phyloP scores from a whole-genome alignment of 1,284 basidiomycete genomes.

The Grifola frondosa region DNA sequence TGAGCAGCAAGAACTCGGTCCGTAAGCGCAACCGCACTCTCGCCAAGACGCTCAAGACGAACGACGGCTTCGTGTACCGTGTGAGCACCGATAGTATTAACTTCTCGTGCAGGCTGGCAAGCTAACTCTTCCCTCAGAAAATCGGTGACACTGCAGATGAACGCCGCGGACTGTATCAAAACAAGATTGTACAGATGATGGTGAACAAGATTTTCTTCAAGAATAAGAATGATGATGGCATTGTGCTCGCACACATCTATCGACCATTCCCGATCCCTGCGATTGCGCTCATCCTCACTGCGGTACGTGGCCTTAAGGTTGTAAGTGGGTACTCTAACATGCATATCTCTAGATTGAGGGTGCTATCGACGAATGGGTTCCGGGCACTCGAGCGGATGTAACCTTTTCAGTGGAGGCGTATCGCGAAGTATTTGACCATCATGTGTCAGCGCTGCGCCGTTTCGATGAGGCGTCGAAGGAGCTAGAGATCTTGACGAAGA shows the following conservation, averaged over 20 bases:
- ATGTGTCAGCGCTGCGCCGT: too few species aligned
- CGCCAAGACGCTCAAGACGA: not conserved
- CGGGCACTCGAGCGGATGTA: not conserved
- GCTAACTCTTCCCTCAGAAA: too few species aligned
- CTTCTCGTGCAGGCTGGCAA: too few species aligned
- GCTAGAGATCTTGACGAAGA: too few species aligned
- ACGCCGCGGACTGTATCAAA: slow-evolving; percentile 3
- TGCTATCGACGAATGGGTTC: slow-evolving; percentile 6
- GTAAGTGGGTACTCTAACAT: not conserved
- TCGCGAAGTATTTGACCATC: too few species aligned
- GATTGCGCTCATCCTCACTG: slow-evolving; percentile 2
- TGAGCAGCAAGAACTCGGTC: not conserved
- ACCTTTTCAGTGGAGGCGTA: not conserved
- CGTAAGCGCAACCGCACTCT: not conserved
- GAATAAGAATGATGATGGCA: not conserved
- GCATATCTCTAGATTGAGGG: slow-evolving; percentile 1
- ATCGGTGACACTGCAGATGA: not conserved
- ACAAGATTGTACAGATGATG: not conserved
- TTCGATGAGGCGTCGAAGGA: too few species aligned
- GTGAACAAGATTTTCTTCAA: slow-evolving; percentile 7
- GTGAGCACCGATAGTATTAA: not conserved
- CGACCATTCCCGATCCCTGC: slow-evolving; percentile 1
- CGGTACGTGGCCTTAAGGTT: too few species aligned
- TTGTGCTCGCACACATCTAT: not conserved
- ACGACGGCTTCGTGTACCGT: not conserved